Evolutionary conservation across 768 basidiomycete genomes (phyloP), one percentile per base, ranked within the genome.

Genomic region (Hortiboletus campestris): DNA sequence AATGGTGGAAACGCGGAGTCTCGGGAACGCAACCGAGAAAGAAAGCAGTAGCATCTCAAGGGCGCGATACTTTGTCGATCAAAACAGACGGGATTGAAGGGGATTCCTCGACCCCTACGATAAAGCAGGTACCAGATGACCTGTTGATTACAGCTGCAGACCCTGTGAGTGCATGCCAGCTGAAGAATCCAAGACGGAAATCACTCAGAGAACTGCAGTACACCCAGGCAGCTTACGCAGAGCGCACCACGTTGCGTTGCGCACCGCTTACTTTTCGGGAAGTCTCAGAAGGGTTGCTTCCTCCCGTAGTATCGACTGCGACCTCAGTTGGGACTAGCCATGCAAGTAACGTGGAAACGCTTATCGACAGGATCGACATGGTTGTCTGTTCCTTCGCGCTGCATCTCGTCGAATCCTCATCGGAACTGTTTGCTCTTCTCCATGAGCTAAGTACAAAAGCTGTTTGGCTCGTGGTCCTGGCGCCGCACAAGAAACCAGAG

Each of bases 401-500:
- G 29, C 88, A 91, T 63, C 82, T 91, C 35, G 68, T 89, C 32
- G 80, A 82, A 43, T 77, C 76, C 25, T 65, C 83, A 2, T 86
- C 84, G 0, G 81, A 84, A 50, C 72, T 89, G 19, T 91, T 84
- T 63, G 74, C 84, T 9, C 71, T 90, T 9, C 73, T 89, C 13
- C 83, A 80, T 74, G 84, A 86, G 61, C 68, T 90, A 35, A 84
- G 83, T 56, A 79, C 76, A 42, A 84, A 83, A 63, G 76, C 77
- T 3, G 71, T 71, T 32, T 90, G 87, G 86, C 75, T 91, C 10
- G 77, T 88, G 34, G 77, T 90, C 6, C 71, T 88, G 34, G 85
- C 85, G 2, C 87, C 88, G 20, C 88, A 89, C 69, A 91, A 90
- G 70, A 87, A 83, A 60, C 88, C 88, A 19, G 86, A 87, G 70